These are phyloP conservation scores for Phoenix roebelenii DNA, from an alignment of 176 grass and related monocot species.

Conservation along the genomic window DNA sequence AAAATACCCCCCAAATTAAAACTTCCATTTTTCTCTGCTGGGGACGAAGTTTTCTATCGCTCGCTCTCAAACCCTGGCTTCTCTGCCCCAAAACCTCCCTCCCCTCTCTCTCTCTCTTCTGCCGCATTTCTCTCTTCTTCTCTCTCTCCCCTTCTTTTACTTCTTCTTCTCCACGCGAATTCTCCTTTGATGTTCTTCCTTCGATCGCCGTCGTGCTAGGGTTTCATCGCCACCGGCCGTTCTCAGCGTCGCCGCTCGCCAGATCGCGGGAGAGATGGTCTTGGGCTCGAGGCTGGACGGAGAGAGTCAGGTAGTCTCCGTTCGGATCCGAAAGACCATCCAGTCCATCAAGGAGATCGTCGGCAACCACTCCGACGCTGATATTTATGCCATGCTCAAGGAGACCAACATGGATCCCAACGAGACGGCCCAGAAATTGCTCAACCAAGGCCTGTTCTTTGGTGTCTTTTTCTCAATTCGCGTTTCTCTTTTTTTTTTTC, in stretches of 20 bases:
- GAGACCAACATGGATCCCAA: conserved; percentile 95
- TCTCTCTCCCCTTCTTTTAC: not conserved
- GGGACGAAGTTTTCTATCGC: too few relatives aligned
- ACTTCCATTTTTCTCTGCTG: too few relatives aligned
- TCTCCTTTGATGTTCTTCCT: not conserved
- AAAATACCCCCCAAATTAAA: too few relatives aligned
- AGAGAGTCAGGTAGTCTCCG: conserved; percentile 4
- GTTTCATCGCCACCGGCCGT: conserved; percentile 15
- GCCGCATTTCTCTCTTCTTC: too few relatives aligned
- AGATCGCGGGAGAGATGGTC: too few relatives aligned
- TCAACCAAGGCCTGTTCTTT: conserved; percentile 49
- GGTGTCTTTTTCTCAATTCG: too few relatives aligned
- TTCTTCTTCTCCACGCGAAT: too few relatives aligned
- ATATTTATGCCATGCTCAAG: conserved; percentile 58
- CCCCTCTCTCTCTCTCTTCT: too few relatives aligned
- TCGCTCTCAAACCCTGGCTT: too few relatives aligned
- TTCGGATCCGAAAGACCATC: conserved; percentile 42
- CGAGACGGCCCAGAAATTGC: conserved; percentile 83
- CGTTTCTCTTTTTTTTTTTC: too few relatives aligned
- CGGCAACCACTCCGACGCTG: conserved; percentile 67
- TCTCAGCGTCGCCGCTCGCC: conserved; percentile 15
- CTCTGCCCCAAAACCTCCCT: too few relatives aligned
- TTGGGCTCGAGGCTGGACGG: not conserved
- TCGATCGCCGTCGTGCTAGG: not conserved
- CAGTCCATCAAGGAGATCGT: conserved; percentile 72